Evolutionary conservation across 129 eudicot genomes (phyloP), one percentile per base, ranked within the genome.

Genomic region (Silybum marianum): DNA sequence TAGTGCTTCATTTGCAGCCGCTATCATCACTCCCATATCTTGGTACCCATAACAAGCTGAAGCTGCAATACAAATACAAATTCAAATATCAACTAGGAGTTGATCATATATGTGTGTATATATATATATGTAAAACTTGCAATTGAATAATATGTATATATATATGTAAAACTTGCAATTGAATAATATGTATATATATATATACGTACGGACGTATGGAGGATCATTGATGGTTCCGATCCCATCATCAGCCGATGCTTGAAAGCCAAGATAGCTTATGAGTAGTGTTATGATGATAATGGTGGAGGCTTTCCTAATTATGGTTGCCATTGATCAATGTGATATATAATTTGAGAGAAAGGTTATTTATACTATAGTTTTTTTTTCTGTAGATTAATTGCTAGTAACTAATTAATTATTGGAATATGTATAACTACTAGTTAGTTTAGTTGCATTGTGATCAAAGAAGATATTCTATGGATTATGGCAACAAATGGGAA

Each of bases 11-110:
- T 69, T 81, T 0, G 80, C 85, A 19, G 80, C 85, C 0, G 85
- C 85, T 65, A 81, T 81, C 85, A 81, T 81, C 19, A 74, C 85
- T 74, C 85, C 85, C 23, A 74, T 38, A 42, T 75, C 85, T 66
- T 28, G 16, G 4, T 18, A 81, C 68, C 85, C 80, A 8, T 74
- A 74, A 75, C 85, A 81, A 12, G 85, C 85, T 7, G 85, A 81
- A 19, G 85, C 85, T 81, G 71, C 69, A 74, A 65, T 19, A 58
- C 14, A 54, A 74, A 65, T 19, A 58, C 14, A 54, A 54, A 16
- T 54, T 54, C 63, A 54, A 54, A 54, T 54, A 54, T 54, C 63
- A 48, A 3, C 1, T 48, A 16, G 18, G 2, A 9, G 12, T 10
- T 1, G 2, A 40, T 9, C 11, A 39, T n/a, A n/a, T n/a, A n/a